phyloP scores from a whole-genome alignment of 306 rosid genomes.

The Cajanus cajan region DNA sequence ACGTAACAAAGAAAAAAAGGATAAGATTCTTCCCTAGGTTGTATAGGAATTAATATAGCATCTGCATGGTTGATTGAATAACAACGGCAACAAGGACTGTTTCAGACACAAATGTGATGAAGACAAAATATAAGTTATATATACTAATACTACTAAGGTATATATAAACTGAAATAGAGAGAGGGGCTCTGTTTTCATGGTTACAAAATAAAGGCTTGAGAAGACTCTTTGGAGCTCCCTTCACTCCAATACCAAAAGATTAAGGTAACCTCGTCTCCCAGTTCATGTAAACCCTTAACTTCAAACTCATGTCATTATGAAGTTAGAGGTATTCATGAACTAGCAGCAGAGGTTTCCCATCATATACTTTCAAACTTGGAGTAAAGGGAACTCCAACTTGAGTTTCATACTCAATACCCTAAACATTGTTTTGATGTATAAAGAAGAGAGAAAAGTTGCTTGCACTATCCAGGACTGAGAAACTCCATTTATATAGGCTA shows the following conservation, averaged over 20 bases:
- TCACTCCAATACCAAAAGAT: slow-evolving; percentile 63
- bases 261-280: slow-evolving; percentile 47
- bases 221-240: slow-evolving; percentile 39
- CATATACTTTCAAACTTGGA: slow-evolving; percentile 48
- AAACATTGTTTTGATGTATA: background rate
- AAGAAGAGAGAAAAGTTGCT: background rate
- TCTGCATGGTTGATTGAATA: too few species aligned
- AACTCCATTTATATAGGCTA: background rate
- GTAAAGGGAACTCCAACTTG: slow-evolving; percentile 39
- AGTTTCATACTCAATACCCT: background rate
- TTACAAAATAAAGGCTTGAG: background rate
- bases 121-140: too few species aligned
- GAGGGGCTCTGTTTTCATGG: background rate
- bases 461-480: background rate
- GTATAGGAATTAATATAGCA: too few species aligned
- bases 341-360: slow-evolving; percentile 45
- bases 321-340: slow-evolving; percentile 50
- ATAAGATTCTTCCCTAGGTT: too few species aligned
- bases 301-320: background rate
- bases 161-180: background rate
- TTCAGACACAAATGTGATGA: too few species aligned
- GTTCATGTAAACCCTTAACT: slow-evolving; percentile 52
- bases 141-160: too few species aligned
- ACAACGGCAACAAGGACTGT: too few species aligned
- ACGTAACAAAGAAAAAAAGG: too few species aligned